These are phyloP conservation scores for Ascochyta pisi DNA, from an alignment of 2,329 filamentous ascomycete genomes.

Conservation along the genomic window DNA sequence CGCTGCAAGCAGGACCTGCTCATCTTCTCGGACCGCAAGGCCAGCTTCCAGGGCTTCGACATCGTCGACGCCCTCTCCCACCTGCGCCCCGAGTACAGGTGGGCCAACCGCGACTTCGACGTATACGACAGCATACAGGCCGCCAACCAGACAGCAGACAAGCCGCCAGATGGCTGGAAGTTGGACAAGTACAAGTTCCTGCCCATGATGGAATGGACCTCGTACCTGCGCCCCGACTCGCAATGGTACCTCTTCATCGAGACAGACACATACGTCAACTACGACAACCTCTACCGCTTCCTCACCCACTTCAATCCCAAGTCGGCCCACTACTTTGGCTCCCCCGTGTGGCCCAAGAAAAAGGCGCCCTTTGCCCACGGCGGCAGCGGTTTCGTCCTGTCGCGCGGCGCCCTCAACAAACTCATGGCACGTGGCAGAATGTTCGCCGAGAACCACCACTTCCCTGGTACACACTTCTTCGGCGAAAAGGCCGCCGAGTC, in stretches of 20 bases:
- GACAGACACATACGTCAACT: conserved; percentile 49
- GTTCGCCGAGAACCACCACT: conserved; percentile 43
- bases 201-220: conserved; percentile 61
- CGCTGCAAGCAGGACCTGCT: conserved; percentile 63
- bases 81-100: conserved; percentile 50
- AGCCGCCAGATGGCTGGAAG: conserved; percentile 60
- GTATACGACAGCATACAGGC: conserved; percentile 58
- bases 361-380: conserved; percentile 52
- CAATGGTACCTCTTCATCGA: conserved; percentile 49
- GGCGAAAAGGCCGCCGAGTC: conserved; percentile 43
- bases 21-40: conserved; percentile 66
- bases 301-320: conserved; percentile 46
- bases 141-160: conserved; percentile 43
- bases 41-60: conserved; percentile 58
- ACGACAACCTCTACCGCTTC: conserved; percentile 51
- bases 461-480: conserved; percentile 45
- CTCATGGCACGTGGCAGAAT: conserved; percentile 47
- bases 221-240: conserved; percentile 42
- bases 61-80: conserved; percentile 57
- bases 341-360: conserved; percentile 45
- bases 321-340: conserved; percentile 51
- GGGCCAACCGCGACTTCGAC: conserved; percentile 58
- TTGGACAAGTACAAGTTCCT: conserved; percentile 67
- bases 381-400: conserved; percentile 53
- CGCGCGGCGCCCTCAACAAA: conserved; percentile 58